Conservation (phyloP, 2,329 filamentous ascomycete genomes). For the Ophiostoma australiae region DNA sequence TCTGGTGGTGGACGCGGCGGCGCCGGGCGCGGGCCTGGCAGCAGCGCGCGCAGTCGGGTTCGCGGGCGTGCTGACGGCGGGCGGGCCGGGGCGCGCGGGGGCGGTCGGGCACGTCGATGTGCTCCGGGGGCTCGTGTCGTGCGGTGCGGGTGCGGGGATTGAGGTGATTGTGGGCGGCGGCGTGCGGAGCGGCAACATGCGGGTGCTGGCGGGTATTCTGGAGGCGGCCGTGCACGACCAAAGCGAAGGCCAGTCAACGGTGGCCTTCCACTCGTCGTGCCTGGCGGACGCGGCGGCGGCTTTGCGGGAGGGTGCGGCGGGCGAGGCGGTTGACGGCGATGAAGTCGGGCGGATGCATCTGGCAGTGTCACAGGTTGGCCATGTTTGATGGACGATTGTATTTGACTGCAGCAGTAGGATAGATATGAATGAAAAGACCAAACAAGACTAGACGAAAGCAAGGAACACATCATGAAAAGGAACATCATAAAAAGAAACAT, state of each 20-base stretch:
- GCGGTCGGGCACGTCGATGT: conserved; percentile 36
- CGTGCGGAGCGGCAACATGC: conserved; percentile 42
- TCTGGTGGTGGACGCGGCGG: conserved; percentile 35
- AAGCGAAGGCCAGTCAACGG: neutral
- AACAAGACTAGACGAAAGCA: too few relatives aligned
- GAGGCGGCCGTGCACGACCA: neutral
- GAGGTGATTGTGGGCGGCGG: conserved; percentile 52
- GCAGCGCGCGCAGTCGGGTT: conserved; percentile 44
- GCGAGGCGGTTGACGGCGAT: conserved; percentile 29
- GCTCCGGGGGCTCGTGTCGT: conserved; percentile 37
- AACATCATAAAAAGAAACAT: too few relatives aligned
- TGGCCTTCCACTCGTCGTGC: conserved; percentile 46
- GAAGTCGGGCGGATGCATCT: conserved; percentile 30
- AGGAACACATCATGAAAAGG: too few relatives aligned
- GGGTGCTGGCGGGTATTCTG: conserved; percentile 32
- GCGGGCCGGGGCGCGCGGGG: conserved; percentile 41
- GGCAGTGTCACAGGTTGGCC: neutral
- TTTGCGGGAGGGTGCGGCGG: conserved; percentile 19
- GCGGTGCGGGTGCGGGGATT: conserved; percentile 31
- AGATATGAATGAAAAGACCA: too few relatives aligned
- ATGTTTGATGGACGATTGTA: too few relatives aligned
- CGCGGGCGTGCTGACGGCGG: conserved; percentile 49
- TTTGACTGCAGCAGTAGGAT: too few relatives aligned
- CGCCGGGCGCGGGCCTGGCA: conserved; percentile 33
- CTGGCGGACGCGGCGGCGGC: conserved; percentile 29